Percentiles rank a stretch among this genome's conserved stretches.
Evolutionary conservation across 768 basidiomycete genomes (phyloP).

Genomic region (Gymnopilus junonius): DNA sequence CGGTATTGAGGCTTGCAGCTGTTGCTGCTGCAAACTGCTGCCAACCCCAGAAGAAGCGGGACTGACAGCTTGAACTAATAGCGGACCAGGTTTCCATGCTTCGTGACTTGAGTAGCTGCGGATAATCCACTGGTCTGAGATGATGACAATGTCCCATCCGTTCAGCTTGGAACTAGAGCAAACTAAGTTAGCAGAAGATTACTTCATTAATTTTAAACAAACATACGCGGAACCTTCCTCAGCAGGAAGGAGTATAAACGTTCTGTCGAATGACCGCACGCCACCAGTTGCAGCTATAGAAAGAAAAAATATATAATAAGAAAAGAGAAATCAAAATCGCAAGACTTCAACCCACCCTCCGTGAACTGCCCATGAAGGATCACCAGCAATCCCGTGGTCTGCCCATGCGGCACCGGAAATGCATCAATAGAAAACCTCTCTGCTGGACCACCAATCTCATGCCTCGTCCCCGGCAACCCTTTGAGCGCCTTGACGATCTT

Average conservation of each 20-base stretch:
- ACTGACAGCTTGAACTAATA: constrained; percentile 66
- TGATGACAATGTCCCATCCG: constrained; percentile 89
- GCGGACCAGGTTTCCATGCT: constrained; percentile 77
- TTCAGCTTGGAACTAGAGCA: constrained; percentile 66
- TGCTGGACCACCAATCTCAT: constrained; percentile 78
- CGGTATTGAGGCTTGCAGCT: constrained; percentile 23
- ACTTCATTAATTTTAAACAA: too few species aligned
- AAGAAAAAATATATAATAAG: not conserved
- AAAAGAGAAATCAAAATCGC: not conserved
- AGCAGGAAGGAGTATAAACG: constrained; percentile 86
- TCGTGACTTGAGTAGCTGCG: constrained; percentile 84
- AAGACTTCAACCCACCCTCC: constrained; percentile 65
- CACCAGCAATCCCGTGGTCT: constrained; percentile 66
- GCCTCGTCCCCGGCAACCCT: constrained; percentile 76
- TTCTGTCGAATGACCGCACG: constrained; percentile 90
- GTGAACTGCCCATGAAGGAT: constrained; percentile 89
- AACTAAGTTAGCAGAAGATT: constrained; percentile 8
- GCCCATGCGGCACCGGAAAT: constrained; percentile 72
- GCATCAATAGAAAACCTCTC: constrained; percentile 89
- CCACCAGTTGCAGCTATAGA: constrained; percentile 55
- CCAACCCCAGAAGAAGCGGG: constrained; percentile 29
- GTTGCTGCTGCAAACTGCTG: not conserved
- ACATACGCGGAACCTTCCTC: constrained; percentile 83
- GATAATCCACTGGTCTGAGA: constrained; percentile 87
- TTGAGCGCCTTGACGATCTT: constrained; percentile 62